Conservation (phyloP, 2,329 filamentous ascomycete genomes). For the Colletotrichum sp. region DNA sequence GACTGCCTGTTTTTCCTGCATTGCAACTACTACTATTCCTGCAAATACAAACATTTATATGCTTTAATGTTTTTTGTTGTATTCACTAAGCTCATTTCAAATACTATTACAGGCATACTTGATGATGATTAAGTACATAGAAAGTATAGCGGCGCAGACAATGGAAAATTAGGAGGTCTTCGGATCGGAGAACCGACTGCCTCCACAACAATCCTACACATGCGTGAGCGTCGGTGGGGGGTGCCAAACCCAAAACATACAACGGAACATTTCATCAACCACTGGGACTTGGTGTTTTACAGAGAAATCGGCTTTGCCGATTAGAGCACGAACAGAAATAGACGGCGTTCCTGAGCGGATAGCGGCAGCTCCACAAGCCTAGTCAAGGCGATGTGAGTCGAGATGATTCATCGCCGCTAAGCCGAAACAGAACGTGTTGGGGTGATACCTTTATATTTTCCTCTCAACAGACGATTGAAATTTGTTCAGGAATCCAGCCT, state of each 20-base stretch:
- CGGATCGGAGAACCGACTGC: not conserved
- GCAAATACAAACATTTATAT: not conserved
- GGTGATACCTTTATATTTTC: not conserved
- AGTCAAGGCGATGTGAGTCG: not conserved
- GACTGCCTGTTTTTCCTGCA: not conserved
- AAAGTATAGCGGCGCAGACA: not conserved
- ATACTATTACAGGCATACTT: fast-evolving
- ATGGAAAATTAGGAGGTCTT: not conserved
- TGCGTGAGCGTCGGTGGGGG: fast-evolving
- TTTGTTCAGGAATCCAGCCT: not conserved
- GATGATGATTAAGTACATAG: not conserved
- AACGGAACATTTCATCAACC: not conserved
- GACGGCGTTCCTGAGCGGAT: not conserved
- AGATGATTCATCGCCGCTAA: not conserved
- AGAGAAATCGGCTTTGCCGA: fast-evolving
- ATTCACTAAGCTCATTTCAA: not conserved
- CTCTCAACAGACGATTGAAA: not conserved
- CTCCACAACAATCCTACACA: not conserved
- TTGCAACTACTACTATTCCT: not conserved
- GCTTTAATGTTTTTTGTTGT: fast-evolving
- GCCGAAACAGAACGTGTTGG: not conserved
- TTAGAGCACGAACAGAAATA: not conserved
- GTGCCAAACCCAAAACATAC: not conserved
- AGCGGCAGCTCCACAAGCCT: not conserved
- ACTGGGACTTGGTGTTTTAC: not conserved